A percentile compares a stretch with the other conserved stretches of the same genome.
phyloP scores from a whole-genome alignment of 192 early-diverging fungal species.

The Gamsiella multidivaricata region DNA sequence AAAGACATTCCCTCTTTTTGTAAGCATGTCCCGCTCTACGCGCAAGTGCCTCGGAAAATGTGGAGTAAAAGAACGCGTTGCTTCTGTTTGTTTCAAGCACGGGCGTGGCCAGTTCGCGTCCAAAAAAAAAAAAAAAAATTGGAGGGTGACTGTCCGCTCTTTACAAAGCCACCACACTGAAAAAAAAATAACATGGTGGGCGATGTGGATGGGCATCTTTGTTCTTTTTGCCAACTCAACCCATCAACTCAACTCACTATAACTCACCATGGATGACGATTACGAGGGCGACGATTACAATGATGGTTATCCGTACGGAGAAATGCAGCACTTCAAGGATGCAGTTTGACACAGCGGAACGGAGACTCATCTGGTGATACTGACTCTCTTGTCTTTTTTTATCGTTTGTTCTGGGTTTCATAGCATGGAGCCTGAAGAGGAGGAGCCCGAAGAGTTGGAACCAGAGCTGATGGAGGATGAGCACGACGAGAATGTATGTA shows the following conservation, averaged over 20 bases:
- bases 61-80: too few relatives aligned
- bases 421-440: conserved; percentile 48
- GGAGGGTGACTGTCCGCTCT: too few relatives aligned
- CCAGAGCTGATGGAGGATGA: conserved; percentile 33
- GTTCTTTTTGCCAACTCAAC: not conserved
- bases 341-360: too few relatives aligned
- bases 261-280: conserved; percentile 37
- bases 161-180: too few relatives aligned
- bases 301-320: conserved; percentile 40
- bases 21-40: too few relatives aligned
- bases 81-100: too few relatives aligned
- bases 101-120: too few relatives aligned
- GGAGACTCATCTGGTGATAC: too few relatives aligned
- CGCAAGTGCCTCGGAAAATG: too few relatives aligned
- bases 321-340: not conserved
- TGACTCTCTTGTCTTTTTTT: not conserved
- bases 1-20: too few relatives aligned
- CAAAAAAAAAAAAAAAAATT: not conserved
- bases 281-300: conserved; percentile 37
- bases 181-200: too few relatives aligned
- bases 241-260: not conserved
- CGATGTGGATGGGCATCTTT: not conserved
- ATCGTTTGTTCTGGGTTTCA: not conserved
- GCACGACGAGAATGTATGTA: conserved; percentile 35
- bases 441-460: conserved; percentile 32